A percentile compares a stretch with the other conserved stretches of the same genome.
Evolutionary conservation across 805 yeast genomes (phyloP).

Genomic region (Candida hungchunana): DNA sequence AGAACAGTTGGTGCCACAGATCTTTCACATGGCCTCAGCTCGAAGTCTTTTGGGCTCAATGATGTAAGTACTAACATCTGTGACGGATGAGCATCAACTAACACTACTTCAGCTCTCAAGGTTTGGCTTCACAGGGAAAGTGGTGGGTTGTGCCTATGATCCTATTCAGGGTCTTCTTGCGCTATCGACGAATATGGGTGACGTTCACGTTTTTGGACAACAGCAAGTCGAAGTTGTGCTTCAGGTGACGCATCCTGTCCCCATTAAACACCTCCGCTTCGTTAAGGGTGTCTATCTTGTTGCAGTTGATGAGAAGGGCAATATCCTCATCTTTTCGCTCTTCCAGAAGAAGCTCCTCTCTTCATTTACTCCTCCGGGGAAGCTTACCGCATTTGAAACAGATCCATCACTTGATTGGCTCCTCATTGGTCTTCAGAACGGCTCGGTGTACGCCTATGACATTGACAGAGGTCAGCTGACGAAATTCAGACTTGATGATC

Average conservation of each 20-base stretch:
- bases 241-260: slow-evolving; percentile 44
- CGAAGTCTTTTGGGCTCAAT: slow-evolving; percentile 30
- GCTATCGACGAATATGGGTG: slow-evolving; percentile 65
- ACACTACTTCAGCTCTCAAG: slow-evolving; percentile 18
- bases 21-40: slow-evolving; percentile 27
- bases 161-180: slow-evolving; percentile 87
- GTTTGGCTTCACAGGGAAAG: slow-evolving; percentile 63
- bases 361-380: slow-evolving; percentile 57
- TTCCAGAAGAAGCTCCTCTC: slow-evolving; percentile 57
- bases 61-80: slow-evolving; percentile 23
- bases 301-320: slow-evolving; percentile 58
- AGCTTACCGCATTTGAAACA: slow-evolving; percentile 62
- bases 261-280: slow-evolving; percentile 56
- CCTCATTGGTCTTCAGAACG: slow-evolving; percentile 74
- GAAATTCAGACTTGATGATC: slow-evolving; percentile 61
- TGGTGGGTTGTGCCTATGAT: slow-evolving; percentile 71
- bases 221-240: slow-evolving; percentile 70
- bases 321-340: slow-evolving; percentile 66
- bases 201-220: slow-evolving; percentile 79
- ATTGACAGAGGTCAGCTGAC: slow-evolving; percentile 72
- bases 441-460: slow-evolving; percentile 68
- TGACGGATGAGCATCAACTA: too few species aligned
- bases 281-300: slow-evolving; percentile 80
- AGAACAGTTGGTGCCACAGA: slow-evolving; percentile 29
- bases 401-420: slow-evolving; percentile 92